These are phyloP conservation scores for Pezicula rhizophila DNA, from an alignment of 2,329 filamentous ascomycete species.

Conservation along the genomic window DNA sequence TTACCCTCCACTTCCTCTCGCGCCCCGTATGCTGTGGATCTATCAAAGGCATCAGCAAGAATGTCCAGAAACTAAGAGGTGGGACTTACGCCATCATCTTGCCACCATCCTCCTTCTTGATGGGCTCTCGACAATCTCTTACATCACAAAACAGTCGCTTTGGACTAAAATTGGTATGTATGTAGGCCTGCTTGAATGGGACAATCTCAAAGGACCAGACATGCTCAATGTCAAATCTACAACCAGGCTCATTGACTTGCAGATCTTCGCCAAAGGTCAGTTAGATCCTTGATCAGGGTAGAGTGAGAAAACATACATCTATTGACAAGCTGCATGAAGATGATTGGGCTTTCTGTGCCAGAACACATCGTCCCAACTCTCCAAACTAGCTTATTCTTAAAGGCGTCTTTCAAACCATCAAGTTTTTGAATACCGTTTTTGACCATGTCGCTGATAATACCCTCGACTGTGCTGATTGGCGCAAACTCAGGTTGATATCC, in stretches of 20 bases:
- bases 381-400: conserved; percentile 31
- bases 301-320: conserved; percentile 30
- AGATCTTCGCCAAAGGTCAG: too few species aligned
- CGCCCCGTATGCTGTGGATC: conserved; percentile 62
- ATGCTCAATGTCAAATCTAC: conserved; percentile 36
- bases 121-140: conserved; percentile 41
- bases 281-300: background rate
- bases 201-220: conserved; percentile 59
- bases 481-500: conserved; percentile 5
- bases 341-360: conserved; percentile 68
- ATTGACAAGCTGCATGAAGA: conserved; percentile 54
- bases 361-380: conserved; percentile 69
- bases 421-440: background rate
- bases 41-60: conserved; percentile 22
- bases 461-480: background rate
- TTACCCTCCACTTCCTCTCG: conserved; percentile 47
- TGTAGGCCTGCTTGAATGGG: conserved; percentile 58
- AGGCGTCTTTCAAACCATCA: background rate
- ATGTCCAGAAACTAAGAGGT: background rate
- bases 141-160: conserved; percentile 53
- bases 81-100: conserved; percentile 37
- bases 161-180: conserved; percentile 51
- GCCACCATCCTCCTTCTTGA: conserved; percentile 6
- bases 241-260: too few species aligned
- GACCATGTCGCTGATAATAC: conserved; percentile 5